Evolutionary conservation across 2,329 filamentous ascomycete species (phyloP).

Genomic region (Whalleya microplaca): DNA sequence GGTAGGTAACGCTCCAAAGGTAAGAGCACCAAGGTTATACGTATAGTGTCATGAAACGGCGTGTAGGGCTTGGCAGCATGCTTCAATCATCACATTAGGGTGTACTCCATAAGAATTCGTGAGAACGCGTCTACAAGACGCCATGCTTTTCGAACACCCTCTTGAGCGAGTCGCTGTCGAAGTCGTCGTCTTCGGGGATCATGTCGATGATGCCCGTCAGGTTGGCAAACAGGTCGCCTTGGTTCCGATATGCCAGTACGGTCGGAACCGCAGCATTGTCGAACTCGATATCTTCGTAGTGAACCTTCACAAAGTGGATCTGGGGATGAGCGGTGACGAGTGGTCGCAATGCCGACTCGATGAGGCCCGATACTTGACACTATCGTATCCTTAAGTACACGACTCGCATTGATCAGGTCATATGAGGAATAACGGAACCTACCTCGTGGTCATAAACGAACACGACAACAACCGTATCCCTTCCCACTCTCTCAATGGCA

Average conservation of each 20-base stretch:
- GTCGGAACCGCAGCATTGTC: slow-evolving; percentile 87
- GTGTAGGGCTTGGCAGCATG: not conserved
- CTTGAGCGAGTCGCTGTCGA: slow-evolving; percentile 57
- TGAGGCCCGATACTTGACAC: slow-evolving; percentile 77
- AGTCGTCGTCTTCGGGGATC: slow-evolving; percentile 71
- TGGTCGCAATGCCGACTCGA: slow-evolving; percentile 77
- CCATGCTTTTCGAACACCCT: slow-evolving; percentile 56
- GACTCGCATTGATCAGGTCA: slow-evolving; percentile 26
- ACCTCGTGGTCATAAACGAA: slow-evolving; percentile 91
- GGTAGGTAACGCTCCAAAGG: not conserved
- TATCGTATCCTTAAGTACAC: slow-evolving; percentile 43
- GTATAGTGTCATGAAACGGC: not conserved
- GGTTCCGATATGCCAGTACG: slow-evolving; percentile 82
- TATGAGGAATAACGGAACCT: slow-evolving; percentile 41
- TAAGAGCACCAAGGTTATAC: not conserved
- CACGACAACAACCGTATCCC: slow-evolving; percentile 85
- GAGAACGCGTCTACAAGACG: slow-evolving; percentile 49
- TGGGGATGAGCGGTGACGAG: slow-evolving; percentile 73
- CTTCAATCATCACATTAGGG: slow-evolving; percentile 2
- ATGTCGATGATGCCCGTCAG: slow-evolving; percentile 85
- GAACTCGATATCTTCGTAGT: slow-evolving; percentile 93
- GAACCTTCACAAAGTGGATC: slow-evolving; percentile 86
- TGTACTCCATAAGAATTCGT: not conserved
- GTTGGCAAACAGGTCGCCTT: slow-evolving; percentile 88
- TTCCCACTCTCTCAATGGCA: slow-evolving; percentile 85